Evolutionary conservation across 768 basidiomycete species (phyloP).

Genomic region (Tylopilus felleus): DNA sequence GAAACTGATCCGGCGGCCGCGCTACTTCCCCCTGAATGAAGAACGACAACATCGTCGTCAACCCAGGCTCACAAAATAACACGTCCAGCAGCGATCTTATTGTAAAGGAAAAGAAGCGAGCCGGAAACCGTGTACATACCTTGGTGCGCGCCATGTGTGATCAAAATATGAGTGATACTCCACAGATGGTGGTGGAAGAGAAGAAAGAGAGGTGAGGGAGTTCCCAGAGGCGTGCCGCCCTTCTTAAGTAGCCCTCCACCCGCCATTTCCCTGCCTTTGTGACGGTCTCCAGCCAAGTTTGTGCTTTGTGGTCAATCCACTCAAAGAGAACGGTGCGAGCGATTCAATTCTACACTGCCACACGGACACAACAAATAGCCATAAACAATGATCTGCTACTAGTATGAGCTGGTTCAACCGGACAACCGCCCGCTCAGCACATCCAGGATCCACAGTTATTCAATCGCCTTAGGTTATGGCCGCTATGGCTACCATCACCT

Average conservation of each 20-base stretch:
- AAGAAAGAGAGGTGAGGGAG: conserved; percentile 12
- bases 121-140: conserved; percentile 15
- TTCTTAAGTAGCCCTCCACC: conserved; percentile 14
- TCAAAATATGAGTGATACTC: background rate
- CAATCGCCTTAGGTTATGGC: background rate
- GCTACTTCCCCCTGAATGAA: background rate
- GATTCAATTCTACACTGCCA: conserved; percentile 12
- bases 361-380: conserved; percentile 14
- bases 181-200: conserved; percentile 20
- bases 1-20: too few species aligned
- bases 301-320: conserved; percentile 30
- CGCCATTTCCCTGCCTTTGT: conserved; percentile 4
- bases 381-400: too few species aligned
- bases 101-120: background rate
- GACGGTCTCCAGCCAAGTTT: background rate
- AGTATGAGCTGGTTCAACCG: too few species aligned
- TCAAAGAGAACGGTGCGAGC: background rate
- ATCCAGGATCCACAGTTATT: too few species aligned
- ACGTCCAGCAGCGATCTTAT: background rate
- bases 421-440: too few species aligned
- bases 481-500: background rate
- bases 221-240: background rate
- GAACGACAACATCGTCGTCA: background rate
- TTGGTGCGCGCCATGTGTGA: conserved; percentile 67
- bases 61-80: background rate